A percentile compares a stretch with the other conserved stretches of the same genome.
Conservation (phyloP, 768 basidiomycete genomes). For the Guyanaporus albipodus region DNA sequence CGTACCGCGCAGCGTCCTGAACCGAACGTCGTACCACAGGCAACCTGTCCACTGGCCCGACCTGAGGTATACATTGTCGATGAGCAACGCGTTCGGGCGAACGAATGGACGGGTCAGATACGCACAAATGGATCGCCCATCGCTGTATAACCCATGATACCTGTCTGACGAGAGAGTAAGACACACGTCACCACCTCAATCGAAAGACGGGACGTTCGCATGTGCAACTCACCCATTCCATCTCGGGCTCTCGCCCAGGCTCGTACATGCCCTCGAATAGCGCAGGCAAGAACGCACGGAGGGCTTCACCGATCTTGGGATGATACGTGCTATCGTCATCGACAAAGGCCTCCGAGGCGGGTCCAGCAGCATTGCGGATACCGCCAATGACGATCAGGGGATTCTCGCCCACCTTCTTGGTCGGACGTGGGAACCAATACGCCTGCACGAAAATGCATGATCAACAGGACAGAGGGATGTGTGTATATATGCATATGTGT, state of each 20-base stretch:
- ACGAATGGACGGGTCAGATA: too few species aligned
- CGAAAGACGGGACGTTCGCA: background rate
- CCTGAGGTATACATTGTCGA: slow-evolving; percentile 34
- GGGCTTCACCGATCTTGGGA: slow-evolving; percentile 39
- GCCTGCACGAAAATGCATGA: too few species aligned
- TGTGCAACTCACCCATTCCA: slow-evolving; percentile 69
- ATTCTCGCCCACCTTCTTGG: slow-evolving; percentile 26
- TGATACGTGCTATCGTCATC: slow-evolving; percentile 58
- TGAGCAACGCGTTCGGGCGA: background rate
- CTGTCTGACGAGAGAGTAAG: slow-evolving; percentile 56
- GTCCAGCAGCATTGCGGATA: slow-evolving; percentile 42
- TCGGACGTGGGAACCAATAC: slow-evolving; percentile 81
- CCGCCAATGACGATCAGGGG: slow-evolving; percentile 76
- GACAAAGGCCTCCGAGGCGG: slow-evolving; percentile 46
- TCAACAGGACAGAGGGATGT: too few species aligned
- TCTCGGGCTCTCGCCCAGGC: slow-evolving; percentile 50
- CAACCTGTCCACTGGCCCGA: slow-evolving; percentile 52
- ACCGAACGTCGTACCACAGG: slow-evolving; percentile 7
- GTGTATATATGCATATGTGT: too few species aligned
- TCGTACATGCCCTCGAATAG: slow-evolving; percentile 56
- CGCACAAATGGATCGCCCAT: slow-evolving; percentile 64
- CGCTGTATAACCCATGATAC: slow-evolving; percentile 75
- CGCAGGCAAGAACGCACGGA: slow-evolving; percentile 58
- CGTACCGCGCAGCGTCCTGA: slow-evolving; percentile 29
- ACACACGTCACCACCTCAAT: background rate